Base-by-base conservation (phyloP, 176 grass and related monocot genomes). In the Eragrostis nindensis region DNA sequence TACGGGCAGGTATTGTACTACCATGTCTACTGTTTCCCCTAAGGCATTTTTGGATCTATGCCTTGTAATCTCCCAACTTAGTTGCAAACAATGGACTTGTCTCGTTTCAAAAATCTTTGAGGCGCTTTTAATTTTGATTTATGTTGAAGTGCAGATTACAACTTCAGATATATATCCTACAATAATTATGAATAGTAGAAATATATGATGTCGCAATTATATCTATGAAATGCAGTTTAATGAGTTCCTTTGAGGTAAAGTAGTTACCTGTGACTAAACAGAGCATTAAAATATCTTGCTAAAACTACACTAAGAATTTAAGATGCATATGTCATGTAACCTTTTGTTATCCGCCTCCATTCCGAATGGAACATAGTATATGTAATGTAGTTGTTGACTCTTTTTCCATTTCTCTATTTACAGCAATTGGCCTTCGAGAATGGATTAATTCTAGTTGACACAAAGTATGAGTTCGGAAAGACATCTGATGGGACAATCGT, bases 401-500 rank as follows among this genome's bases (percentile, higher is more conserved):
- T 49, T 7, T 76, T 62, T 77, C 55, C 9, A 2, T 1, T 63
- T 87, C 46, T 72, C 57, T 21, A 21, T 77, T 84, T 94, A 72
- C 90, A 98, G 96, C 40, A 95, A 95, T 88, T 98, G 66, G 92
- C 92, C 40, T 74, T 86, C 57, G 72, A 95, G 79, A 92, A 95
- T 90, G 92, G 90, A 71, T 83, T 98, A 25, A 80, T 95, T 86
- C 75, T 98, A 62, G 92, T 95, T 72, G 96, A 95, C 71, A 98
- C 92, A 66, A 98, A 98, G 67, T 98, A 98, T 86, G 96, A 98
- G 76, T 98, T 98, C 55, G 92, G 96, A 53, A 98, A 98, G 81
- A 75, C 87, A 85, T 55, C 63, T 80, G 92, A 95, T 77, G 96
- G 96, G 61, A 93, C 86, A 57, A 89, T 98, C 24, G 57, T 98